phyloP scores from a whole-genome alignment of 2,329 filamentous ascomycete genomes.

The Colletotrichum spaethianum region DNA sequence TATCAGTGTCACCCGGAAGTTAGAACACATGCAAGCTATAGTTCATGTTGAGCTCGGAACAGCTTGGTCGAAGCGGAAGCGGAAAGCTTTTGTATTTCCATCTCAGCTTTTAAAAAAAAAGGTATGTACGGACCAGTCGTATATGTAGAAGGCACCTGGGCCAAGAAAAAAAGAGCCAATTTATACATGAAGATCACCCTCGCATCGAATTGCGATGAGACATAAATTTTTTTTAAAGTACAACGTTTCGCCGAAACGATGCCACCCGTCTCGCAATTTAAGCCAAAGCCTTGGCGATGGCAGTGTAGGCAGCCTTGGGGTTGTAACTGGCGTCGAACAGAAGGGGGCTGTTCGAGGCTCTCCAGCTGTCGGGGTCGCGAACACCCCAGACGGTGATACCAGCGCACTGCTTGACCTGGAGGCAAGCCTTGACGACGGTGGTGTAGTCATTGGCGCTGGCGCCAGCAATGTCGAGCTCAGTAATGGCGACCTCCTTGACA shows the following conservation, averaged over 20 bases:
- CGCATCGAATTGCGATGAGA: background rate
- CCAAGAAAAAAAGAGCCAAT: background rate
- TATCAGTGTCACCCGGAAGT: background rate
- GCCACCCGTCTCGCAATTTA: background rate
- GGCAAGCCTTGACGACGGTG: conserved; percentile 69
- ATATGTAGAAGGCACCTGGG: background rate
- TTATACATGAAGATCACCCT: background rate
- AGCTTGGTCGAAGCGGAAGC: background rate
- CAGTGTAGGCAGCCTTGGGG: conserved; percentile 64
- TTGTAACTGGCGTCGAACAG: conserved; percentile 67
- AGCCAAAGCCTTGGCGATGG: background rate
- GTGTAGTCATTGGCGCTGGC: conserved; percentile 70
- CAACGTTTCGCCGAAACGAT: background rate
- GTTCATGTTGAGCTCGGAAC: background rate
- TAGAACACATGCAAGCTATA: no score
- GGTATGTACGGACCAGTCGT: background rate
- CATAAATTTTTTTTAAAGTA: background rate
- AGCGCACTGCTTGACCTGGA: conserved; percentile 71
- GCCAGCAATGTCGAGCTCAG: conserved; percentile 71
- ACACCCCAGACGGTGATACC: conserved; percentile 77
- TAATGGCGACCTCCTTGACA: conserved; percentile 55
- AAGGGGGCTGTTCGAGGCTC: conserved; percentile 63
- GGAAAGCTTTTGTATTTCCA: background rate
- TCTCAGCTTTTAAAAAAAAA: no score
- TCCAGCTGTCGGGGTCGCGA: conserved; percentile 66